Evolutionary conservation across 2,329 filamentous ascomycete species (phyloP).

Genomic region (Tolypocladium tropicale): DNA sequence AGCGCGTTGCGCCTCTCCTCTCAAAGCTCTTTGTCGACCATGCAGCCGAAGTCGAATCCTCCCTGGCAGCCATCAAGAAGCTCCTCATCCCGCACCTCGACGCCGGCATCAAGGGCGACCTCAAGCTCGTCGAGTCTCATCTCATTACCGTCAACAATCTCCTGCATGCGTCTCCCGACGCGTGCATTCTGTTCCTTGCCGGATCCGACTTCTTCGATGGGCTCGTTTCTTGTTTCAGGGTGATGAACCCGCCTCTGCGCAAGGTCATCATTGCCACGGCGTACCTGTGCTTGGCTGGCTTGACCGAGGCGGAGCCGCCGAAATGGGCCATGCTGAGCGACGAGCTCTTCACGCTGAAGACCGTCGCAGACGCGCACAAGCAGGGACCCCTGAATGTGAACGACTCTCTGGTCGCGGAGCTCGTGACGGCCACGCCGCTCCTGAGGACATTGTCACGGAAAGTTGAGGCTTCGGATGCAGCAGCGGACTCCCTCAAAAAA

Average conservation of each 20-base stretch:
- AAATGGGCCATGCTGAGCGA: conserved; percentile 71
- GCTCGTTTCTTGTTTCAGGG: conserved; percentile 53
- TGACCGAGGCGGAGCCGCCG: conserved; percentile 55
- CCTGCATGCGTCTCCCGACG: conserved; percentile 47
- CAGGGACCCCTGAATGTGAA: conserved; percentile 43
- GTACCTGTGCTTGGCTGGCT: conserved; percentile 64
- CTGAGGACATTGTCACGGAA: conserved; percentile 51
- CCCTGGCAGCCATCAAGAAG: conserved; percentile 50
- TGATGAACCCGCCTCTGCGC: conserved; percentile 52
- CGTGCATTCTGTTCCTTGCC: conserved; percentile 57
- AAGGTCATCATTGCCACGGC: conserved; percentile 60
- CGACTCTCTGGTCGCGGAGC: conserved; percentile 67
- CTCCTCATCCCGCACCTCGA: conserved; percentile 54
- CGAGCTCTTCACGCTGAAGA: conserved; percentile 71
- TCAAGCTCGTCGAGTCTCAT: conserved; percentile 41
- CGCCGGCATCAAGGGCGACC: conserved; percentile 42
- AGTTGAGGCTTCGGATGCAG: conserved; percentile 36
- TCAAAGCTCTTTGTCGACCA: conserved; percentile 40
- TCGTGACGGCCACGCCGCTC: conserved; percentile 73
- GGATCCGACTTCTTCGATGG: conserved; percentile 84
- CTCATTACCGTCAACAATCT: conserved; percentile 54
- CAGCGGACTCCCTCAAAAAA: conserved; percentile 45
- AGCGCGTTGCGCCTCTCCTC: conserved; percentile 42
- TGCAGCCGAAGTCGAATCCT: conserved; percentile 38
- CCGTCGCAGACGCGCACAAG: conserved; percentile 55